Base-by-base conservation (phyloP, 768 basidiomycete genomes). In the Agaricus subrufescens region DNA sequence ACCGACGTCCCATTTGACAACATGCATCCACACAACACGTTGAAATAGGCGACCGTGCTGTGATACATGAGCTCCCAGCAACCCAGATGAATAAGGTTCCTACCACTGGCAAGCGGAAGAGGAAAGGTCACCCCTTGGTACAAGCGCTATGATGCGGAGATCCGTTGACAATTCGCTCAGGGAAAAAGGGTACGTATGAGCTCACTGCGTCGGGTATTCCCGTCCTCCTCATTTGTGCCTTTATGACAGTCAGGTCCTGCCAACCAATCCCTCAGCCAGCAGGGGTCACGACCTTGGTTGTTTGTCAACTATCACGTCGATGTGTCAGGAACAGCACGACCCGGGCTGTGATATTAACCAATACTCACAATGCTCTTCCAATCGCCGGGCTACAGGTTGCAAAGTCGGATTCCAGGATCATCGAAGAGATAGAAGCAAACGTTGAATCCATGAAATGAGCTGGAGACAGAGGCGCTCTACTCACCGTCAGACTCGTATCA, bases 11-110 rank as follows among this genome's bases (percentile, higher is more conserved):
- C 42, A 2, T 23, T 37, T 3, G 49, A 30, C 7, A 56, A 48
- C 25, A 44, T 12, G 31, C 48, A 56, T 6, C 48, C 55, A n/a
- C 55, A 56, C 42, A 26, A 26, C 23, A 56, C 12, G 30, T 56
- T 56, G 48, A 48, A 50, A 25, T 29, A 56, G 9, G 43, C 31
- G 15, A 37, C 15, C 8, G 55, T 56, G 23, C 55, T 56, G 25
- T 39, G 6, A 42, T 12, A 42, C 15, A 42, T 42, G 19, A 42
- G 12, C 3, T 2, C n/a, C 7, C n/a, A 1, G 19, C 12, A 14
- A 19, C 25, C 29, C 29, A 37, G 30, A 46, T 38, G 42, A 31
- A 14, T 9, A 11, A 19, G 11, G 8, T 2, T 14, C 55, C 12
- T 40, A 56, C 55, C 55, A 56, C 7, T 40, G 50, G 38, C 53